Evolutionary conservation across 2,329 filamentous ascomycete genomes (phyloP), one percentile per base, ranked within the genome.

Genomic region (Alternaria viburni): DNA sequence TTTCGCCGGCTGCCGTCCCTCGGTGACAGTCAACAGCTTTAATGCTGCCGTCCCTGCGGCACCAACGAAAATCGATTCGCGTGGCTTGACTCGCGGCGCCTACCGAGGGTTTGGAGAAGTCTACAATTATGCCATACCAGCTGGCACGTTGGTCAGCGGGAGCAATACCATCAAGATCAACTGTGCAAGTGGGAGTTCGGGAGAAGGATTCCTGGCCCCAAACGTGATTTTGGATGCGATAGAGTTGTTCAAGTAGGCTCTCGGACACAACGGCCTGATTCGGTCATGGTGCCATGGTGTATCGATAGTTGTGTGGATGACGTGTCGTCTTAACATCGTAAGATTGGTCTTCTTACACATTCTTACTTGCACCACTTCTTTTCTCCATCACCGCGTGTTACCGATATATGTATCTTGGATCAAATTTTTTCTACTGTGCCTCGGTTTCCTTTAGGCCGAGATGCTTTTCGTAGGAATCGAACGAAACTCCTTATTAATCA

Each of bases 31-130:
- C 52, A 90, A 90, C 69, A 81, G 79, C 41, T 90, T 83, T 76
- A 81, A 74, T 10, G 83, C 82, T 1, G 64, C 82, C 0, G 80
- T 81, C 0, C 87, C 87, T 1, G 74, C 81, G 3, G 86, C 87
- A 0, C 89, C 89, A 0, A 83, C 81, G 10, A 89, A 89, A 78
- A 87, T 91, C 52, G 85, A 91, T 73, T 89, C 86, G 5, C 83
- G 89, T 15, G 89, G 89, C 12, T 84, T 91, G 2, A 91, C 89
- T 0, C 82, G 89, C 12, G 89, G 89, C 11, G 88, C 88, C 0
- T 91, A 91, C 71, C 82, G 88, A 8, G 89, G 89, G 0, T 81
- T 83, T 57, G 88, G 88, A 5, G 89, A 91, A 69, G 84, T 90
- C 6, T 91, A 91, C 70, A 84, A 89, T 62, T 84, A 87, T 49